Evolutionary conservation across 2,329 filamentous ascomycete genomes (phyloP).

Genomic region (Neofusicoccum kwambonambiense): DNA sequence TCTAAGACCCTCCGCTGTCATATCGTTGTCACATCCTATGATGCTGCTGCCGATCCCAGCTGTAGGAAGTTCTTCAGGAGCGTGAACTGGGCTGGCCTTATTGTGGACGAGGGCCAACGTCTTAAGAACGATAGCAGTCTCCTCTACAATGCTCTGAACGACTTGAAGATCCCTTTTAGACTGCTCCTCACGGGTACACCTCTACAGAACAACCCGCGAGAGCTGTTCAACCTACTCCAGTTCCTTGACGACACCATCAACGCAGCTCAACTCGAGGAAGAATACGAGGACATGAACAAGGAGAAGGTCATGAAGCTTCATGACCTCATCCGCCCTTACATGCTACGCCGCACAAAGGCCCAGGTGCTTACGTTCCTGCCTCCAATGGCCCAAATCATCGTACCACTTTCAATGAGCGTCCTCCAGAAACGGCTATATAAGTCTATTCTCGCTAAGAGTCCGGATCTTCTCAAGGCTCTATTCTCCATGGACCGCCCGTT

Average conservation of each 20-base stretch:
- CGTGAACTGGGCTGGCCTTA: conserved; percentile 80
- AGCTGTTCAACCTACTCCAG: conserved; percentile 94
- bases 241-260: conserved; percentile 76
- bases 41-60: conserved; percentile 74
- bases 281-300: conserved; percentile 75
- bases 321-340: conserved; percentile 72
- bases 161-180: conserved; percentile 77
- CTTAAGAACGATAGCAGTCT: conserved; percentile 89
- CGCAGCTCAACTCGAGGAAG: conserved; percentile 70
- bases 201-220: conserved; percentile 90
- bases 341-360: conserved; percentile 78
- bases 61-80: conserved; percentile 64
- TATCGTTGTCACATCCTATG: conserved; percentile 92
- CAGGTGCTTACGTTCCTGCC: conserved; percentile 90
- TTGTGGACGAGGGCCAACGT: conserved; percentile 93
- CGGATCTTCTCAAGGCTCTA: conserved; percentile 82
- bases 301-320: conserved; percentile 82
- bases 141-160: conserved; percentile 71
- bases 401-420: conserved; percentile 92
- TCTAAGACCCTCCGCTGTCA: conserved; percentile 75
- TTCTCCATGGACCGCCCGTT: conserved; percentile 63
- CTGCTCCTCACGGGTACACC: conserved; percentile 86
- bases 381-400: conserved; percentile 89
- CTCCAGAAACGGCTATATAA: conserved; percentile 94
- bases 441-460: conserved; percentile 87